A percentile compares a stretch with the other conserved stretches of the same genome.
Evolutionary conservation across 1,284 basidiomycete genomes (phyloP).

Genomic region (Thelephora terrestris): DNA sequence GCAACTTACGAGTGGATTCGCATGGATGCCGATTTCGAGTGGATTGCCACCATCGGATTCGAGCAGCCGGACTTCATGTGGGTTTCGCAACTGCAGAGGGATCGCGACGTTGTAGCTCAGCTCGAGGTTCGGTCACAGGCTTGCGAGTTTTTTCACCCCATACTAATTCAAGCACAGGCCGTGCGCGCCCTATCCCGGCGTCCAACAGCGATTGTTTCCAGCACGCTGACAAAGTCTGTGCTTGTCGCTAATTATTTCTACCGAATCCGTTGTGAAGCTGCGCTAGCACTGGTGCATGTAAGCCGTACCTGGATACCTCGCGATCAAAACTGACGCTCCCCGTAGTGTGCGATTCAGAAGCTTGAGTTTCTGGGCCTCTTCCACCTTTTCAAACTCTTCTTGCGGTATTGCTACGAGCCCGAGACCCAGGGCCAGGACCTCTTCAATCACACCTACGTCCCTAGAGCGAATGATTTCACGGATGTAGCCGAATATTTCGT

Average conservation of each 20-base stretch:
- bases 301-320: slow-evolving; percentile 22
- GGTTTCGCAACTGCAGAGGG: slow-evolving; percentile 93
- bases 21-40: slow-evolving; percentile 98
- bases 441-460: slow-evolving; percentile 78
- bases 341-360: slow-evolving; percentile 70
- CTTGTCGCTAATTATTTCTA: slow-evolving; percentile 96
- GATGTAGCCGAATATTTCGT: slow-evolving; percentile 92
- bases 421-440: slow-evolving; percentile 71
- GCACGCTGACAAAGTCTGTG: slow-evolving; percentile 86
- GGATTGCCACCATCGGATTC: slow-evolving; percentile 89
- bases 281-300: slow-evolving; percentile 76
- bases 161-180: slow-evolving; percentile 41
- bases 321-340: neutral
- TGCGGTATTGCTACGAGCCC: slow-evolving; percentile 87
- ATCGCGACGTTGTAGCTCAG: slow-evolving; percentile 97
- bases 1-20: slow-evolving; percentile 99
- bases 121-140: slow-evolving; percentile 58
- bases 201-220: slow-evolving; percentile 85
- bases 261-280: slow-evolving; percentile 95
- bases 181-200: slow-evolving; percentile 75
- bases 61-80: slow-evolving; percentile 99
- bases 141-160: neutral
- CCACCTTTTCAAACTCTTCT: slow-evolving; percentile 92
- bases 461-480: slow-evolving; percentile 89
- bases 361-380: slow-evolving; percentile 88